phyloP scores from a whole-genome alignment of 805 yeast genomes.

The Cyberlindnera veronae region DNA sequence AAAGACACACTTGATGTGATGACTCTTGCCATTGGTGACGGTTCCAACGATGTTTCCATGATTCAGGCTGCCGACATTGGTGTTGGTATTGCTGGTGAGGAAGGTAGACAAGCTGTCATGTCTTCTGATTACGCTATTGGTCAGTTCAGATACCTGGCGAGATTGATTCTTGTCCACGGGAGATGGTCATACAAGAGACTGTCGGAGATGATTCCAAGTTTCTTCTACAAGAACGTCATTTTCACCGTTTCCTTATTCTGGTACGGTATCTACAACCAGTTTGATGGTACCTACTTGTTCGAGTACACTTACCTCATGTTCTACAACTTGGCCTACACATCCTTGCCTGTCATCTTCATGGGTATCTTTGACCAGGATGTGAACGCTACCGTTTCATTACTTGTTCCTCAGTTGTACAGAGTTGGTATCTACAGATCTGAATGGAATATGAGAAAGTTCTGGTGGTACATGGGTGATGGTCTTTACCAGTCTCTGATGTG shows the following conservation, averaged over 20 bases:
- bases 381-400: slow-evolving; percentile 57
- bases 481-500: slow-evolving; percentile 68
- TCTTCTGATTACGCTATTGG: slow-evolving; percentile 84
- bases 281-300: slow-evolving; percentile 76
- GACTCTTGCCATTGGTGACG: slow-evolving; percentile 83
- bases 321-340: slow-evolving; percentile 78
- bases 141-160: slow-evolving; percentile 68
- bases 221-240: slow-evolving; percentile 75
- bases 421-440: slow-evolving; percentile 69
- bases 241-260: slow-evolving; percentile 73
- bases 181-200: slow-evolving; percentile 82
- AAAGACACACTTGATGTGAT: slow-evolving; percentile 70
- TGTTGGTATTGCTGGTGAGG: slow-evolving; percentile 81
- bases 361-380: slow-evolving; percentile 84
- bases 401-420: slow-evolving; percentile 72
- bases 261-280: slow-evolving; percentile 72
- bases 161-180: slow-evolving; percentile 71
- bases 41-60: slow-evolving; percentile 88
- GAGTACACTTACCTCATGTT: slow-evolving; percentile 80
- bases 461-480: slow-evolving; percentile 75
- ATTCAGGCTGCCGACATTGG: slow-evolving; percentile 77
- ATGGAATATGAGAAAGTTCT: slow-evolving; percentile 66
- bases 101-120: slow-evolving; percentile 87
- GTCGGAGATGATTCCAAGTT: slow-evolving; percentile 79
- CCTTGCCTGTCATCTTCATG: slow-evolving; percentile 72